Base-by-base conservation (phyloP, 371 early-diverging fungal species). In the Zychaea mexicana region DNA sequence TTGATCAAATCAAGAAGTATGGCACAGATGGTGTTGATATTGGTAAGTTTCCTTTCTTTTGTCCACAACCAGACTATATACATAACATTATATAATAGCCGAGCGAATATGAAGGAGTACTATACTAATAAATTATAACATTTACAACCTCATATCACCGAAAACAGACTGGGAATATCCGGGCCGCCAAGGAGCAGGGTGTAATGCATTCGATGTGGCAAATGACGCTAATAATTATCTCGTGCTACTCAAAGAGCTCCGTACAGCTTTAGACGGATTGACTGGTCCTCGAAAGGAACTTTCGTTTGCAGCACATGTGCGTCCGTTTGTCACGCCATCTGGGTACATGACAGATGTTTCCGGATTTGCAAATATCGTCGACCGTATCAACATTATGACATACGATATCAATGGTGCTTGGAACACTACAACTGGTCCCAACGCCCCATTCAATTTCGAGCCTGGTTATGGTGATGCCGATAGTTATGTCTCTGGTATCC, bases 161-260 rank as follows among this genome's bases (percentile, higher is more conserved):
- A n/a, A 60, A 60, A 10, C 38, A 55, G 86, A 85, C 57, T 90
- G 84, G 88, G 88, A 64, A 24, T 90, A 85, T 47, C 88, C 90
- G 1, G 86, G 79, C 2, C 65, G 77, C 0, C 70, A 78, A 67
- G 90, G 85, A 1, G 77, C 78, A 6, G 81, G 79, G 6, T 85
- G 86, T 63, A 90, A 88, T 62, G 39, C 22, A 2, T 65, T 79
- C 5, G 66, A 72, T 64, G 31, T 30, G 1, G 54, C 70, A 0
- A 74, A 83, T 12, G 84, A 86, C 26, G 73, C 81, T 31, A 78
- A 75, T 31, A 82, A 86, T 38, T 68, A 64, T 32, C 47, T 79
- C 33, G 61, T 52, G 3, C 68, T 88, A 17, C 72, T 92, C 7
- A 67, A 82, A 19, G 86, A 86, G 27, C 60, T 91, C 60, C 87